Conservation (phyloP, 306 rosid genomes). For the Rubus parviflorus region DNA sequence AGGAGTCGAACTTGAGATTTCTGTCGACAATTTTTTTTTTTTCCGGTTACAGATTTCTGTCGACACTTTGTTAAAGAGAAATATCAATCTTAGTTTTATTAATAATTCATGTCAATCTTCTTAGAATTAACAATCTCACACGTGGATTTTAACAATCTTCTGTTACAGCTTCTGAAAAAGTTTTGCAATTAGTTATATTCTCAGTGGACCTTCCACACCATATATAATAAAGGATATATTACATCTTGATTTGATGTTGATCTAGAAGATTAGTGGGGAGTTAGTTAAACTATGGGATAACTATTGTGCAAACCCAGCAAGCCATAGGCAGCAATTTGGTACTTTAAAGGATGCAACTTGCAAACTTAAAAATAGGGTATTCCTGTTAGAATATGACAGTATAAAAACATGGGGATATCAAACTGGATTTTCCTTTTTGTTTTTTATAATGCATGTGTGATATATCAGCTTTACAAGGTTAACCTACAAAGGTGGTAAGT, state of each 20-base stretch:
- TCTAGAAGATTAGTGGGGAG: background rate
- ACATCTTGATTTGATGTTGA: background rate
- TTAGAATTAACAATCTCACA: background rate
- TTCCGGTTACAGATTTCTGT: too few relatives aligned
- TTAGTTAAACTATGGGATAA: background rate
- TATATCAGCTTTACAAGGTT: slow-evolving; percentile 24
- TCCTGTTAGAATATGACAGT: background rate
- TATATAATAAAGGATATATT: background rate
- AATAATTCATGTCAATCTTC: background rate
- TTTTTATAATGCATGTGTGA: background rate
- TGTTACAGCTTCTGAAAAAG: background rate
- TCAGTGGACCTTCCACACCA: slow-evolving; percentile 1
- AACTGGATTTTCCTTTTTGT: slow-evolving; percentile 7
- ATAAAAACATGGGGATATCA: background rate
- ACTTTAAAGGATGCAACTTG: background rate
- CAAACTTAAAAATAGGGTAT: background rate
- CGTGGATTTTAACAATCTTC: background rate
- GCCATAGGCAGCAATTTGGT: background rate
- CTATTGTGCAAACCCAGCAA: background rate
- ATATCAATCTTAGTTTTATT: background rate
- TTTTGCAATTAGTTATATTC: background rate
- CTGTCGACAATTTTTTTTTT: too few relatives aligned
- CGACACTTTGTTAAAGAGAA: background rate
- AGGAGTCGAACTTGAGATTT: background rate
- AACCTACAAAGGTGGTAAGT: slow-evolving; percentile 18